These are phyloP conservation scores for Sporothrix phasma DNA, from an alignment of 2,329 filamentous ascomycete species.

Conservation along the genomic window DNA sequence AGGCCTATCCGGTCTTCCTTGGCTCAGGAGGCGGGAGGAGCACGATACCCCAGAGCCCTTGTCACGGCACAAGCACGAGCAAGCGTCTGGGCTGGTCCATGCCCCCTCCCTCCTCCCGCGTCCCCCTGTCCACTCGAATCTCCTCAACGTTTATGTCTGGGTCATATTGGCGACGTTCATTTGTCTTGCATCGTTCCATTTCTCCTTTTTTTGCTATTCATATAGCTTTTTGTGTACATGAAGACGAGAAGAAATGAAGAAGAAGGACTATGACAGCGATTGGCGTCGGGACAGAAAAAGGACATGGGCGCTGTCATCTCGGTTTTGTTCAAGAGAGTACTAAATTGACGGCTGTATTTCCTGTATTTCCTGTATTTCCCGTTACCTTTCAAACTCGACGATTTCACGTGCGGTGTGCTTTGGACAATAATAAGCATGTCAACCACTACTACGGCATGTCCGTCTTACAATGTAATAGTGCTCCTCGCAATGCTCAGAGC, in stretches of 20 bases:
- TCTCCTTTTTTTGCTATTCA: no score
- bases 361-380: background rate
- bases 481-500: no score
- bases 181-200: background rate
- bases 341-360: slow-evolving; percentile 7
- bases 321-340: slow-evolving; percentile 15
- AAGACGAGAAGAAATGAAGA: background rate
- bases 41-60: background rate
- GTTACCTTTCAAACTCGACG: background rate
- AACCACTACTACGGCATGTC: no score
- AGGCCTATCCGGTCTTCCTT: no score
- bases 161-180: background rate
- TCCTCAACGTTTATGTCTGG: slow-evolving; percentile 2
- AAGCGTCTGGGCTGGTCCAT: background rate
- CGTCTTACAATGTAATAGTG: no score
- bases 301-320: slow-evolving; percentile 4
- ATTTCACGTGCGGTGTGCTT: no score
- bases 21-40: background rate
- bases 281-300: slow-evolving; percentile 1
- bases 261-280: background rate
- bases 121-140: background rate
- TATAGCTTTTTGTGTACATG: background rate
- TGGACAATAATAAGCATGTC: background rate
- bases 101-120: background rate
- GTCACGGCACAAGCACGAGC: background rate